Percentiles rank a stretch among this genome's conserved stretches.
phyloP scores from a whole-genome alignment of 75 land plant species.

The Cupressus sempervirens region DNA sequence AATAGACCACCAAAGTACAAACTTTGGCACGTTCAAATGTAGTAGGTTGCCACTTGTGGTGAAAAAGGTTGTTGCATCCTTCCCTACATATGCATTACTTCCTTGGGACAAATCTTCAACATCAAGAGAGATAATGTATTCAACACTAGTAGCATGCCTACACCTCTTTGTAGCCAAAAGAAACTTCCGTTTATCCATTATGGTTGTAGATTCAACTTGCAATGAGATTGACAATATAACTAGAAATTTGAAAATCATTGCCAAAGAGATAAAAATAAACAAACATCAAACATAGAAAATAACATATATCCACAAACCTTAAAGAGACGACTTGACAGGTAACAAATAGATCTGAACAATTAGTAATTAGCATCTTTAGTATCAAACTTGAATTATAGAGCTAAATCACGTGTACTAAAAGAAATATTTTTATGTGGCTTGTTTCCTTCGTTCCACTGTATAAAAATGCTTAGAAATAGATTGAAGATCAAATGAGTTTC shows the following conservation, averaged over 20 bases:
- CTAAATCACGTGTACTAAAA: background rate
- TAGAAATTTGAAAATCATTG: background rate
- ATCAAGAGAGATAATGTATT: constrained; percentile 43
- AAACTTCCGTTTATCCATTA: constrained; percentile 39
- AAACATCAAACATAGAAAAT: background rate
- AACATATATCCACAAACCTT: background rate
- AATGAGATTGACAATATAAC: background rate
- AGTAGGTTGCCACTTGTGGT: too few relatives aligned
- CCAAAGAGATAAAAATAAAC: background rate
- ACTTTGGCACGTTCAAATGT: too few relatives aligned
- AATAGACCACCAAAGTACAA: too few relatives aligned
- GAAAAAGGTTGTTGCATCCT: too few relatives aligned
- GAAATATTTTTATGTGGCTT: background rate
- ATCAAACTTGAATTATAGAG: background rate
- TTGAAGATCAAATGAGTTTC: background rate
- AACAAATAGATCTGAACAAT: background rate
- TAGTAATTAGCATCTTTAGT: background rate
- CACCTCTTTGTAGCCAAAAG: constrained; percentile 34
- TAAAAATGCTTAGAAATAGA: background rate
- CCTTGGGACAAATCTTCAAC: constrained; percentile 38
- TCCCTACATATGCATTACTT: constrained; percentile 40
- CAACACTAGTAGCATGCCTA: constrained; percentile 29
- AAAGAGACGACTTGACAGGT: background rate
- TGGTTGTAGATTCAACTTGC: constrained; percentile 16
- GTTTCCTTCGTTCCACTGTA: background rate